Evolutionary conservation across 306 rosid genomes (phyloP), one percentile per base, ranked within the genome.

Genomic region (Citrullus mucosospermus): DNA sequence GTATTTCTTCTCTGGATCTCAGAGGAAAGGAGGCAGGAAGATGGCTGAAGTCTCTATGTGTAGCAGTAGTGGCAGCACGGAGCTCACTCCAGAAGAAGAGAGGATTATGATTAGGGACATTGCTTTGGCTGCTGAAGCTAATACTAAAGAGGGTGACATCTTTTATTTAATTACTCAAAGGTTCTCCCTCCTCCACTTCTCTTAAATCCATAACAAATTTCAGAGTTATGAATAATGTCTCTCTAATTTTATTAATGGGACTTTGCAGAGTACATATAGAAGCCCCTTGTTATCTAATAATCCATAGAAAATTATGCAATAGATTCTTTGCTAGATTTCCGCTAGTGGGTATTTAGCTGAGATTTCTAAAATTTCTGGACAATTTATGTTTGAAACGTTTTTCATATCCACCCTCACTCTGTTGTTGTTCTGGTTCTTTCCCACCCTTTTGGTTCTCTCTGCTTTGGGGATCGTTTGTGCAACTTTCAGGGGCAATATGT

Each of bases 51-150:
- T 87, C 73, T 82, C 89, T 77, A 82, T 94, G 89, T 83, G 94
- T 85, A 85, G 81, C 70, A 86, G 85, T 48, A 65, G 81, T 69
- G 84, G 84, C 74, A 85, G 80, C 43, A 58, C 81, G 62, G 96
- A 91, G 85, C 87, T 91, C 65, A 85, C 85, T 32, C 92, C 97
- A 1, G 98, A 95, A 70, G 96, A 92, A 81, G 98, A 95, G 87
- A 89, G 98, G 85, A 87, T 92, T 73, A 84, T 85, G 91, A 95
- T 95, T 68, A 86, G 91, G 79, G 98, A 92, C 89, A 92, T 95
- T 88, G 97, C 97, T 71, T 82, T 89, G 70, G 78, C 97, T 80
- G 85, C 96, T 15, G 96, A 95, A 87, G 75, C 97, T 44, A 89
- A 84, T 79, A 79, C 81, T 86, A 95, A 95, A 85, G 97, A 95